These are phyloP conservation scores for Austroboletus eburneus DNA, from an alignment of 768 basidiomycete species.

Conservation along the genomic window DNA sequence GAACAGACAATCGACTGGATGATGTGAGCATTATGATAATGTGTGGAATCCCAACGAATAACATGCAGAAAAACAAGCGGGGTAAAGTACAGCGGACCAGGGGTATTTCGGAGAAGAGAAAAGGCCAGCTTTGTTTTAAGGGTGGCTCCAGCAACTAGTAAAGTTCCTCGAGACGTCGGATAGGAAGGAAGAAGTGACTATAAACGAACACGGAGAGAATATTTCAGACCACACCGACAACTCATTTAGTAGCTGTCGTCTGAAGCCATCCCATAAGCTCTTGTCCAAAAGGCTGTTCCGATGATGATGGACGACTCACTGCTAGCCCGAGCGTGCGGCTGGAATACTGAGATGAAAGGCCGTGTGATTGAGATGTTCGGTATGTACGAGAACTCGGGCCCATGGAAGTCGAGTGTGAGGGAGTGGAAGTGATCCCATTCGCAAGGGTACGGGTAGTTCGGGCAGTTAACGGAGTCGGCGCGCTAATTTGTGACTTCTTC, in stretches of 20 bases:
- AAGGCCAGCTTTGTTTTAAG: conserved; percentile 34
- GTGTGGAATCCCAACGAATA: conserved; percentile 35
- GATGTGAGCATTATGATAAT: conserved; percentile 38
- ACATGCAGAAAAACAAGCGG: conserved; percentile 30
- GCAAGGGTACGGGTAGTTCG: conserved; percentile 56
- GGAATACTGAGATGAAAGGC: conserved; percentile 69
- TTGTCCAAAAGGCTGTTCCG: conserved; percentile 32
- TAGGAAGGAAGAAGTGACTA: conserved; percentile 8
- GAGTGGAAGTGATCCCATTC: conserved; percentile 54
- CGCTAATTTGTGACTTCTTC: conserved; percentile 87
- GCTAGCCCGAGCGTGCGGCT: conserved; percentile 71
- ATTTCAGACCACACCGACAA: conserved; percentile 12
- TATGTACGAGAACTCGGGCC: conserved; percentile 64
- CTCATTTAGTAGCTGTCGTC: conserved; percentile 33
- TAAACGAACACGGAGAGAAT: conserved; percentile 1
- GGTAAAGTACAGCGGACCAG: conserved; percentile 41
- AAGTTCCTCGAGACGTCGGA: conserved; percentile 15
- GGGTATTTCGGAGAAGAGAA: conserved; percentile 33
- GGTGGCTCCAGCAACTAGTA: conserved; percentile 28
- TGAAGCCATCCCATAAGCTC: conserved; percentile 37
- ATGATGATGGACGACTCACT: conserved; percentile 46
- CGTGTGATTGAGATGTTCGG: conserved; percentile 63
- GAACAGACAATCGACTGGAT: conserved; percentile 23
- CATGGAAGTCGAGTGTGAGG: conserved; percentile 53
- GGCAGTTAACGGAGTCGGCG: conserved; percentile 83